Conservation (phyloP, 805 yeast genomes). For the Yamadazyma endophytica region DNA sequence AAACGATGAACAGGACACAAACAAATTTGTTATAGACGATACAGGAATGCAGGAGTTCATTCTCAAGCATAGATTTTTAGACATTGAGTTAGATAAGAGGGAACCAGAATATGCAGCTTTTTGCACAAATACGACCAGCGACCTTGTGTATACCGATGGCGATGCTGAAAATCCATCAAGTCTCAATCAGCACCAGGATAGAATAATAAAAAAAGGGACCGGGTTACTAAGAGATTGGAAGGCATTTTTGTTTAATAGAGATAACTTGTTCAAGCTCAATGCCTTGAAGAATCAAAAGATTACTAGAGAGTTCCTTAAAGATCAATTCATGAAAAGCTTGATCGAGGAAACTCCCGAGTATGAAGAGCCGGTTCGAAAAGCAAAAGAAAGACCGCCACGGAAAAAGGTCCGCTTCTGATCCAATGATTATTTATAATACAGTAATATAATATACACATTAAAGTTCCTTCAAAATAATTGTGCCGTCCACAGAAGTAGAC, state of each 20-base stretch:
- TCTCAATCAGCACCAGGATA: slow-evolving; percentile 9
- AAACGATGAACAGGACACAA: slow-evolving; percentile 9
- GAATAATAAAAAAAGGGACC: not conserved
- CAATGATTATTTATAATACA: slow-evolving; percentile 1
- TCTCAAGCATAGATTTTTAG: slow-evolving; percentile 45
- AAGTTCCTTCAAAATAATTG: slow-evolving; percentile 44
- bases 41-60: slow-evolving; percentile 54
- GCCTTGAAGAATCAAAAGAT: slow-evolving; percentile 18
- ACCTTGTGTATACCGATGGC: not conserved
- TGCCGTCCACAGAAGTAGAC: slow-evolving; percentile 55
- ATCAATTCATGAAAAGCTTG: slow-evolving; percentile 15
- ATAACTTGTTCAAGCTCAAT: slow-evolving; percentile 25
- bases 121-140: slow-evolving; percentile 16
- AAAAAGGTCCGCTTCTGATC: slow-evolving; percentile 17
- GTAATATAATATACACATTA: slow-evolving; percentile 5
- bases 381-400: slow-evolving; percentile 5
- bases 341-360: slow-evolving; percentile 6
- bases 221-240: slow-evolving; percentile 18
- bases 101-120: slow-evolving; percentile 36
- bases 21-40: slow-evolving; percentile 52
- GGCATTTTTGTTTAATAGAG: slow-evolving; percentile 24
- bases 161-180: slow-evolving; percentile 9
- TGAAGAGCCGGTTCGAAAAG: slow-evolving; percentile 2
- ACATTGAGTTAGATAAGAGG: slow-evolving; percentile 16
- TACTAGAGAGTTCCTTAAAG: slow-evolving; percentile 13